These are phyloP conservation scores for Kodamaea anthophila DNA, from an alignment of 1,139 yeast species.

Conservation along the genomic window DNA sequence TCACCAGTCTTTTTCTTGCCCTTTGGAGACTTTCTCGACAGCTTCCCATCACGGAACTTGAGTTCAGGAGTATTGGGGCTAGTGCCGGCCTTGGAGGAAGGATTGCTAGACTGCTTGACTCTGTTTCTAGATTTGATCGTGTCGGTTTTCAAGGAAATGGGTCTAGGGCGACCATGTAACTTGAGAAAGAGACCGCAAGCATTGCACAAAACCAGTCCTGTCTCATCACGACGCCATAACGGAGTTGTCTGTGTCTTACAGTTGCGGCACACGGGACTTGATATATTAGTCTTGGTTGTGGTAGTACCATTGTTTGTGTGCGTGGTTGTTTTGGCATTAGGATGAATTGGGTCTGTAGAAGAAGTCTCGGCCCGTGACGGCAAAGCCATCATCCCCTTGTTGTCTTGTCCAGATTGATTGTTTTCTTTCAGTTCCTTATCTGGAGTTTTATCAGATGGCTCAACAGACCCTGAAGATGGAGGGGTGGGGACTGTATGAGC, in stretches of 20 bases:
- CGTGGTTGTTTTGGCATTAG: constrained; percentile 22
- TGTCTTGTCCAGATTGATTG: too few species aligned
- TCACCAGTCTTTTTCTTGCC: constrained; percentile 18
- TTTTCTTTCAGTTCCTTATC: not conserved
- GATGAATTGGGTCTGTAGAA: constrained; percentile 13
- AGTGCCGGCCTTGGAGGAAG: constrained; percentile 8
- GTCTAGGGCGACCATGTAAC: constrained; percentile 88
- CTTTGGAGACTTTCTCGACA: constrained; percentile 29
- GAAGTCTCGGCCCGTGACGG: too few species aligned
- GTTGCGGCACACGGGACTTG: constrained; percentile 77
- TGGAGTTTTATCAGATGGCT: constrained; percentile 1
- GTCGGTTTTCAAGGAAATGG: constrained; percentile 84
- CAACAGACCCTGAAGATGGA: constrained; percentile 1
- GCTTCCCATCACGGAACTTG: constrained; percentile 30
- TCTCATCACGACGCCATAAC: constrained; percentile 89
- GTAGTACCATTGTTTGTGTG: constrained; percentile 40
- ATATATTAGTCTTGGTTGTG: constrained; percentile 43
- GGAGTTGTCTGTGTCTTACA: constrained; percentile 93
- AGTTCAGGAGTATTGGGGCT: constrained; percentile 44
- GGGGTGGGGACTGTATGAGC: constrained; percentile 1
- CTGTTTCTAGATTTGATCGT: constrained; percentile 87
- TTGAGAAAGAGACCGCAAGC: constrained; percentile 92
- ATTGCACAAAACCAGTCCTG: constrained; percentile 88
- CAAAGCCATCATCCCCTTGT: too few species aligned
- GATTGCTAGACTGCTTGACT: constrained; percentile 36